Evolutionary conservation across 1,284 basidiomycete species (phyloP), one percentile per base, ranked within the genome.

Genomic region (Ustilago shanxiensis): DNA sequence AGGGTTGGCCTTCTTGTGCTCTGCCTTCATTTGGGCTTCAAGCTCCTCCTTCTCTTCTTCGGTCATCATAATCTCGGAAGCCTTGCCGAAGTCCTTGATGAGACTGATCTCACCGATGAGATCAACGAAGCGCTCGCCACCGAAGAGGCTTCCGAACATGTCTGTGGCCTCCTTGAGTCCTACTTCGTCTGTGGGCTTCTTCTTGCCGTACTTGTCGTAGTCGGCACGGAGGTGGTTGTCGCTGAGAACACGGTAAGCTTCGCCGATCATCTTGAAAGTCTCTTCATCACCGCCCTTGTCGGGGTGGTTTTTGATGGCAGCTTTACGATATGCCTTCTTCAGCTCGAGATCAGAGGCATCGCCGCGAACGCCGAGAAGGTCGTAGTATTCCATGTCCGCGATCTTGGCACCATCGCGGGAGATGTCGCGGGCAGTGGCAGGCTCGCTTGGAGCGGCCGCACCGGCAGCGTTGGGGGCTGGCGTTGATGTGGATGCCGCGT

Each of bases 311-410:
- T 93, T 93, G 89, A 98, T 95, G 24, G 96, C 95, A 74, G 93
- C 92, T 87, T 93, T 97, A 76, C 96, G 89, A 87, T 98, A 98
- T 1, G 94, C 95, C 88, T 95, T 98, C 89, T 98, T 99, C 79
- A 98, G 88, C 67, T 92, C 91, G 4, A 91, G 91, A 77, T 94
- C 93, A 18, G 81, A 75, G 11, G 77, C 80, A 33, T 83, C 76
- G n/a, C 82, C 85, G 47, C 80, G 72, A 54, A 86, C 85, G 53
- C 77, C 73, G 49, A 86, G 82, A n/a, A 86, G 80, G 59, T 85
- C 81, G 75, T 86, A 86, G 78, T 85, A 86, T 57, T 85, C 84
- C 83, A 85, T 85, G 72, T 85, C 83, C 22, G 76, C 83, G 52
- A 85, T 82, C 69, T 82, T 83, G 51, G 75, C 73, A 33, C 83